These are phyloP conservation scores for Talaromyces borbonicus DNA, from an alignment of 495 filamentous ascomycete species.

Conservation along the genomic window DNA sequence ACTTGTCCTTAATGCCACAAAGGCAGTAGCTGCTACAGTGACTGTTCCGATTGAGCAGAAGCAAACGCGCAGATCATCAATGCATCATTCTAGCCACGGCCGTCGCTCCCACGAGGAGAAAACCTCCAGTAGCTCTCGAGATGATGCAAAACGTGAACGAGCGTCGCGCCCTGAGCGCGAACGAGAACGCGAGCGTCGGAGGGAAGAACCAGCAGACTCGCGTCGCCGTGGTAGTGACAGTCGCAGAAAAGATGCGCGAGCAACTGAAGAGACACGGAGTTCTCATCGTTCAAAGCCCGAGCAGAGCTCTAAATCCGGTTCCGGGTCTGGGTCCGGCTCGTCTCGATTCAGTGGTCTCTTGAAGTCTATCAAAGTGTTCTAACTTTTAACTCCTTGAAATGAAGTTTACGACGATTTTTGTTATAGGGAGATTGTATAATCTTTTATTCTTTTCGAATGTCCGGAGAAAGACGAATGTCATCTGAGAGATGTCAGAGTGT, in stretches of 20 bases:
- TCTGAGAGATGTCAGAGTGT: not conserved
- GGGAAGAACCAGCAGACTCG: not conserved
- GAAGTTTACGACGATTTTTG: not conserved
- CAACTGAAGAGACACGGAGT: conserved; percentile 1
- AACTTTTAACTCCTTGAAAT: not conserved
- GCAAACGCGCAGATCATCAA: conserved; percentile 20
- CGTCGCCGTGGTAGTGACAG: conserved; percentile 2
- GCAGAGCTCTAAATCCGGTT: conserved; percentile 20
- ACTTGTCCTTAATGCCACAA: conserved; percentile 26
- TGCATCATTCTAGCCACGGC: conserved; percentile 14
- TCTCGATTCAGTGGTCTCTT: conserved; percentile 31
- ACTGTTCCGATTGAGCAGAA: conserved; percentile 21
- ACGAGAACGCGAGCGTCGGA: too few relatives aligned
- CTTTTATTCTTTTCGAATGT: not conserved
- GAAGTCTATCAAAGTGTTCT: conserved; percentile 14
- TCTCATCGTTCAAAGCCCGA: conserved; percentile 26
- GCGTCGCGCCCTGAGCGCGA: not conserved
- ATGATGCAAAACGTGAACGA: conserved; percentile 1
- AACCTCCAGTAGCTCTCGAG: conserved; percentile 16
- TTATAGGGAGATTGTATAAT: not conserved
- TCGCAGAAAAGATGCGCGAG: conserved; percentile 1
- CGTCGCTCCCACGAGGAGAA: conserved; percentile 22
- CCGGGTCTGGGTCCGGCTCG: conserved; percentile 4
- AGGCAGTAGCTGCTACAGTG: conserved; percentile 18
- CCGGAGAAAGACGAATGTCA: not conserved